Evolutionary conservation across 1,284 basidiomycete species (phyloP).

Genomic region (Heterobasidion annosum): DNA sequence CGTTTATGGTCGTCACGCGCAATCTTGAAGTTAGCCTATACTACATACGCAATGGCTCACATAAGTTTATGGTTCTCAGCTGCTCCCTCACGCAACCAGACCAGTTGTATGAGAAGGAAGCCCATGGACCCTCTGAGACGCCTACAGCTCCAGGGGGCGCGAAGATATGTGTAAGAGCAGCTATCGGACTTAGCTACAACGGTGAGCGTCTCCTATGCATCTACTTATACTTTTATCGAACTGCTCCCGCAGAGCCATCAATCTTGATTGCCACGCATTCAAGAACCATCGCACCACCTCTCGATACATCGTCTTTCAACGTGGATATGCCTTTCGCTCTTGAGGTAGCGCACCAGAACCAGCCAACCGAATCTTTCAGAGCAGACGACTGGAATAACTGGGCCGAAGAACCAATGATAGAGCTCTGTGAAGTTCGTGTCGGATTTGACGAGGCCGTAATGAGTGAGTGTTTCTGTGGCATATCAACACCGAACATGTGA

Average conservation of each 20-base stretch:
- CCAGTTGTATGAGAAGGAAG: conserved; percentile 18
- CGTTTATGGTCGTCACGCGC: conserved; percentile 49
- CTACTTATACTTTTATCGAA: not conserved
- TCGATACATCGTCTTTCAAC: conserved; percentile 16
- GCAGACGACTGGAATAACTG: conserved; percentile 45
- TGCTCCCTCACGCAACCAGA: conserved; percentile 32
- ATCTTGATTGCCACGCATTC: conserved; percentile 61
- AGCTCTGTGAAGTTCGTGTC: conserved; percentile 52
- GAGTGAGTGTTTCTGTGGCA: conserved; percentile 19
- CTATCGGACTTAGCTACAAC: conserved; percentile 56
- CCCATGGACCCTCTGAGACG: conserved; percentile 17
- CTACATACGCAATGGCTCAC: conserved; percentile 33
- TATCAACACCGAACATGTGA: too few species aligned
- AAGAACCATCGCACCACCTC: conserved; percentile 27
- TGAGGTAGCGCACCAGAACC: conserved; percentile 17
- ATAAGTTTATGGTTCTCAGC: conserved; percentile 32
- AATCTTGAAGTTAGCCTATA: conserved; percentile 40
- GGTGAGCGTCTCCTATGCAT: conserved; percentile 25
- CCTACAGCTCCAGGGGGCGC: conserved; percentile 31
- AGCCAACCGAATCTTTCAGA: conserved; percentile 12
- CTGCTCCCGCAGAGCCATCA: conserved; percentile 34
- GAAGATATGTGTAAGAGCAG: conserved; percentile 45
- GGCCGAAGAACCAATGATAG: conserved; percentile 53
- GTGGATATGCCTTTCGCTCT: conserved; percentile 25
- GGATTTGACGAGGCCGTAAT: conserved; percentile 33